phyloP scores from a whole-genome alignment of 208 protist genomes.

The Trichomonas vaginalis region DNA sequence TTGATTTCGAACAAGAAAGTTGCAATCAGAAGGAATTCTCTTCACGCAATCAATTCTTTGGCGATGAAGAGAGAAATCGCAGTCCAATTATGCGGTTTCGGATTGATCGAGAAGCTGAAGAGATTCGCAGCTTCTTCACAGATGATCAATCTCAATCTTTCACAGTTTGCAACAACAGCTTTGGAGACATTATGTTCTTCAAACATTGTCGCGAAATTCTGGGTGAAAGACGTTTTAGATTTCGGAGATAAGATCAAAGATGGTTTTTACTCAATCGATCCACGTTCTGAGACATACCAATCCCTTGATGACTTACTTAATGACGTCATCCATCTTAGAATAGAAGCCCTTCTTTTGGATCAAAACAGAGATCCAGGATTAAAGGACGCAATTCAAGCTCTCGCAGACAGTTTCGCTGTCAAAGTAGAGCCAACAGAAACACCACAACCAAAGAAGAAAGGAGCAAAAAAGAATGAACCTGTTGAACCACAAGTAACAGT shows the following conservation, averaged over 20 bases:
- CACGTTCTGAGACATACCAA: background rate
- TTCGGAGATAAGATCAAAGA: background rate
- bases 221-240: background rate
- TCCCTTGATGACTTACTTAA: background rate
- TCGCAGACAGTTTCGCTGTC: background rate
- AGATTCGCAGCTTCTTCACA: background rate
- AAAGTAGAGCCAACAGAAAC: background rate
- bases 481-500: background rate
- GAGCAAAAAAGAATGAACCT: background rate
- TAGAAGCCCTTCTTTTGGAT: background rate
- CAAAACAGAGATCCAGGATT: background rate
- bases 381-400: background rate
- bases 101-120: background rate
- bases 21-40: background rate
- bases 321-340: background rate
- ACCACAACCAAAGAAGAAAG: background rate
- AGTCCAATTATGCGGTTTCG: background rate
- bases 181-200: background rate
- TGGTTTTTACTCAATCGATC: constrained; percentile 11
- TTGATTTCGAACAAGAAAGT: constrained; percentile 10
- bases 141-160: background rate
- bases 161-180: background rate
- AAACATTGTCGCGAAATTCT: background rate
- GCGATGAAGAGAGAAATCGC: background rate
- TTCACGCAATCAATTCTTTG: background rate